Evolutionary conservation across 768 basidiomycete species (phyloP), one percentile per base, ranked within the genome.

Genomic region (Pleurotus tuoliensis): DNA sequence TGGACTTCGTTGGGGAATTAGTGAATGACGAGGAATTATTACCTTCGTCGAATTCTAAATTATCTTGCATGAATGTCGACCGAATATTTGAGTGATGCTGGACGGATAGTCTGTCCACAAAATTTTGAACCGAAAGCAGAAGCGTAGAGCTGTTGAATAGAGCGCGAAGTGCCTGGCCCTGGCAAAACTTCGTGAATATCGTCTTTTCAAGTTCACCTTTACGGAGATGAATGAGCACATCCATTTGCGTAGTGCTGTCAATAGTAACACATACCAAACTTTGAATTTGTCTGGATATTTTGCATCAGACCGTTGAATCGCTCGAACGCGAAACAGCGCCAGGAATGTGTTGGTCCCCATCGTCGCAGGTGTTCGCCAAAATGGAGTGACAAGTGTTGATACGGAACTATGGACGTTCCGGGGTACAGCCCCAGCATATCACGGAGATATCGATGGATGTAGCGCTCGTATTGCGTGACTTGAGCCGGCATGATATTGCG

Each of bases 371-470:
- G 62, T 3, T 66, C 55, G 0, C 60, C 58, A 20, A 76, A 59
- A 61, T 80, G 78, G 13, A 81, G 59, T 1, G 73, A 57, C 4
- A 75, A 48, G 58, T 79, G 79, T 7, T 79, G 75, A 43, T 76
- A 74, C 0, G 73, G 69, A 1, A 57, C 58, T 15, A 78, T 54
- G 0, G 47, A 44, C 5, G 59, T 56, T 9, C 63, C 62, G 0
- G 67, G 69, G 56, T 66, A 80, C 0, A 79, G 64, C 0, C 58
- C 47, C 1, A 59, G 51, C 3, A 78, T 20, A 1, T 59, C 63
- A 0, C 30, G 25, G 1, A 79, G 65, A 58, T 80, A 79, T 4
- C 24, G 37, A 0, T 51, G 38, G 55, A 77, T 74, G 25, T 69
- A 62, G 3, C 44, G 3, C 16, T 71, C 61, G 47, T 70, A 75